Conservation (phyloP, 2,329 filamentous ascomycete genomes). For the Dactylellina leptospora region DNA sequence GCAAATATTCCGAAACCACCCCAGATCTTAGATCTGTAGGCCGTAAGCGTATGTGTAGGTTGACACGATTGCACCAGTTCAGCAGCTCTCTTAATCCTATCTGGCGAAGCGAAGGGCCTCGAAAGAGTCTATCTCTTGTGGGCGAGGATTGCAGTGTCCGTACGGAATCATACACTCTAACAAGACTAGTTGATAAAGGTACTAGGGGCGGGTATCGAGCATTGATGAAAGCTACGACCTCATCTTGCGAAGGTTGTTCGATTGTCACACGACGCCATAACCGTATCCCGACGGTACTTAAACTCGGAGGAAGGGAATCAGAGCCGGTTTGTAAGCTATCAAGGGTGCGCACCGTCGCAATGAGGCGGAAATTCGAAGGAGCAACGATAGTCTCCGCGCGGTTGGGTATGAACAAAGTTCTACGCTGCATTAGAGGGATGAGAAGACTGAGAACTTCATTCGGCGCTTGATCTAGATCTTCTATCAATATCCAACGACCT, state of each 20-base stretch:
- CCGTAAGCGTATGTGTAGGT: slow-evolving; percentile 61
- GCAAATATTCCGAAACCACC: slow-evolving; percentile 71
- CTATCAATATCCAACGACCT: slow-evolving; percentile 95
- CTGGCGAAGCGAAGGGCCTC: slow-evolving; percentile 43
- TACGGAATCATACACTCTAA: slow-evolving; percentile 60
- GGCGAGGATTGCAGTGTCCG: slow-evolving; percentile 56
- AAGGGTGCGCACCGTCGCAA: slow-evolving; percentile 86
- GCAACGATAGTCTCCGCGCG: slow-evolving; percentile 86
- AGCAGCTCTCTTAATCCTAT: slow-evolving; percentile 76
- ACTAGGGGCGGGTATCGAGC: slow-evolving; percentile 75
- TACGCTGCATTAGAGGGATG: slow-evolving; percentile 87
- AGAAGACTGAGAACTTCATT: slow-evolving; percentile 94
- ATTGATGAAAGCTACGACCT: slow-evolving; percentile 78
- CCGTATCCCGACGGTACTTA: slow-evolving; percentile 78
- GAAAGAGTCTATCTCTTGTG: slow-evolving; percentile 54
- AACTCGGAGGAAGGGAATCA: slow-evolving; percentile 71
- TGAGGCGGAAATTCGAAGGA: slow-evolving; percentile 83
- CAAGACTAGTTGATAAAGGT: slow-evolving; percentile 66
- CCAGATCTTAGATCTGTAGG: slow-evolving; percentile 32
- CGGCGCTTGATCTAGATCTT: slow-evolving; percentile 93
- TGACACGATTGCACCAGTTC: slow-evolving; percentile 86
- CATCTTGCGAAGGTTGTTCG: slow-evolving; percentile 70
- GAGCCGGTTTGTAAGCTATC: slow-evolving; percentile 67
- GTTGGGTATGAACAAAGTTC: slow-evolving; percentile 89
- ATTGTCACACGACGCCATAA: slow-evolving; percentile 85